These are phyloP conservation scores for Immersiporthe knoxdaviesiana DNA, from an alignment of 2,329 filamentous ascomycete genomes.

Conservation along the genomic window DNA sequence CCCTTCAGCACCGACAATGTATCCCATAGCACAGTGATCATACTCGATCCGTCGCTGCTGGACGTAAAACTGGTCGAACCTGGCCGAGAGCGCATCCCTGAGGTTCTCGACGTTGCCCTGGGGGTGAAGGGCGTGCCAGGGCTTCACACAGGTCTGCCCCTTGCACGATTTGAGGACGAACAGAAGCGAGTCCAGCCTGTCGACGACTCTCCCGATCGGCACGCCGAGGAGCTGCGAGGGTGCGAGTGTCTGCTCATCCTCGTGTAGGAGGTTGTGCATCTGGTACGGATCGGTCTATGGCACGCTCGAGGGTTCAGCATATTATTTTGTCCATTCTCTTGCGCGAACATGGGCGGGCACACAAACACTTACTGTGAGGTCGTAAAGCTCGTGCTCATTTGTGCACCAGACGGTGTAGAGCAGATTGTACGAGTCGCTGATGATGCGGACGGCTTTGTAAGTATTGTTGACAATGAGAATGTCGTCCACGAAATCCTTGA, in stretches of 20 bases:
- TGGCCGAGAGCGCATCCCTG: constrained; percentile 30
- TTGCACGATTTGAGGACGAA: constrained; percentile 33
- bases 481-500: constrained; percentile 21
- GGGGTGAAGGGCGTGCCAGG: constrained; percentile 30
- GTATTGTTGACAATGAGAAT: constrained; percentile 38
- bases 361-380: constrained; percentile 53
- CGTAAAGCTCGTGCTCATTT: constrained; percentile 65
- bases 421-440: constrained; percentile 55
- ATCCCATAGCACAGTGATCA: constrained; percentile 29
- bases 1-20: constrained; percentile 23
- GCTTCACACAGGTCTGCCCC: constrained; percentile 28
- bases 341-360: neutral
- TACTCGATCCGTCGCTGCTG: constrained; percentile 31
- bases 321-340: neutral
- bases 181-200: constrained; percentile 31
- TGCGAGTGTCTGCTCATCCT: neutral
- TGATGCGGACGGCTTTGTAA: constrained; percentile 58
- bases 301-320: neutral
- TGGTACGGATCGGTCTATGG: constrained; percentile 26
- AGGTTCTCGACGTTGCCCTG: constrained; percentile 23
- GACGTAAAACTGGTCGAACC: constrained; percentile 32
- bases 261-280: constrained; percentile 23
- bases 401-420: constrained; percentile 69
- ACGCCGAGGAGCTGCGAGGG: constrained; percentile 31
- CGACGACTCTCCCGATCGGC: constrained; percentile 16